Evolutionary conservation across 441 rosid species (phyloP), one percentile per base, ranked within the genome.

Genomic region (Pelargonium myrrhifolium): DNA sequence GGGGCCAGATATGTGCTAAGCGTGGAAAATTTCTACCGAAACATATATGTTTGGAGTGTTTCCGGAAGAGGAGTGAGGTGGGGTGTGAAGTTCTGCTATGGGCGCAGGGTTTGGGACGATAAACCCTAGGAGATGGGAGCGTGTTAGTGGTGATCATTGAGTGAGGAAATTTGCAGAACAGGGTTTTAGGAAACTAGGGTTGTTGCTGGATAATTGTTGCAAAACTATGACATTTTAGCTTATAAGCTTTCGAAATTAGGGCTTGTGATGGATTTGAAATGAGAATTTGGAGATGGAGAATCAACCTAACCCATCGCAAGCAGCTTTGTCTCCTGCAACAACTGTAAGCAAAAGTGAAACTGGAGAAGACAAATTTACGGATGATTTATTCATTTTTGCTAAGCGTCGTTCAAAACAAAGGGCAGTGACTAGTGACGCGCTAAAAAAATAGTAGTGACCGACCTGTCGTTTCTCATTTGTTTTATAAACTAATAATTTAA

Each of bases 111-210:
- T 67, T 84, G 18, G 89, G 85, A 67, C 78, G 79, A 67, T 75
- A 73, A 79, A 77, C 70, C 74, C 86, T 67, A 72, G 79, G 64
- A 0, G 93, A 80, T 71, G 84, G 66, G 68, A 85, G 65, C 56
- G 78, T 67, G 72, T 81, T 87, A 62, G 85, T 39, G 53, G 84
- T 75, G 67, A 84, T 67, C 98, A 93, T 84, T 37, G 47, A 53
- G 68, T 22, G 37, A 51, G 55, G 22, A 59, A 71, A 63, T 28
- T 62, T 59, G 35, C n/a, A 22, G 22, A 35, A 45, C 20, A 56
- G 14, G 49, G 18, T 14, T 24, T 64, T n/a, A 62, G 2, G 28
- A 64, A 31, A 66, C 62, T 62, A 72, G 49, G 65, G 65, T 20
- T 68, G 40, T 40, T 8, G 49, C 31, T 10, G 21, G 59, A 17